These are phyloP conservation scores for Neolentinus lepideus DNA, from an alignment of 1,284 basidiomycete genomes.

Conservation along the genomic window DNA sequence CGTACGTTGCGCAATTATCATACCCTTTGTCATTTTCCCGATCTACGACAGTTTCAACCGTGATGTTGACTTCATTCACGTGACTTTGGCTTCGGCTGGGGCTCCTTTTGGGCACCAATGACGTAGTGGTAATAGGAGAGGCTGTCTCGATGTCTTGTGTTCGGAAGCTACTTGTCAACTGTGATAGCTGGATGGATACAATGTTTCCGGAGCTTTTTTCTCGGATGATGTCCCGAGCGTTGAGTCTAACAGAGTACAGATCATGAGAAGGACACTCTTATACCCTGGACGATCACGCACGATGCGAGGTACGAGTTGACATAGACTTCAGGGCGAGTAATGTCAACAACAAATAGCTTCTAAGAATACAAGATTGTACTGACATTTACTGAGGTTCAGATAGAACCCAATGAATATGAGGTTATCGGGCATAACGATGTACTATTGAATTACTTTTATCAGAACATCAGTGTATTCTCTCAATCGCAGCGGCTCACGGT, in stretches of 20 bases:
- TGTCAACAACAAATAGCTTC: neutral
- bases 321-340: conserved; percentile 29
- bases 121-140: neutral
- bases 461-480: too few relatives aligned
- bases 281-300: conserved; percentile 11
- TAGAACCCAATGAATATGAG: conserved; percentile 47
- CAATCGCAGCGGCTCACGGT: conserved; percentile 20
- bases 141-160: neutral
- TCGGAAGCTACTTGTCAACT: neutral
- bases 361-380: conserved; percentile 11
- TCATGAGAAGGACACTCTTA: neutral
- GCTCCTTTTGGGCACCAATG: neutral
- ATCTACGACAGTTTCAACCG: neutral
- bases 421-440: conserved; percentile 39
- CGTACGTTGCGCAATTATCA: neutral
- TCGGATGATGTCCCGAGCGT: conserved; percentile 33
- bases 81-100: neutral
- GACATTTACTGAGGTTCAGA: conserved; percentile 43
- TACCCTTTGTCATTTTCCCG: neutral
- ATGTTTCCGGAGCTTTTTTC: conserved; percentile 25
- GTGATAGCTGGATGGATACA: conserved; percentile 34
- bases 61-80: neutral
- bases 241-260: conserved; percentile 22
- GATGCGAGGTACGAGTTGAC: conserved; percentile 44
- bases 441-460: too few relatives aligned